A percentile compares a stretch with the other conserved stretches of the same genome.
These are phyloP conservation scores for Chaetomium sp. DNA, from an alignment of 2,329 filamentous ascomycete species.

Conservation along the genomic window DNA sequence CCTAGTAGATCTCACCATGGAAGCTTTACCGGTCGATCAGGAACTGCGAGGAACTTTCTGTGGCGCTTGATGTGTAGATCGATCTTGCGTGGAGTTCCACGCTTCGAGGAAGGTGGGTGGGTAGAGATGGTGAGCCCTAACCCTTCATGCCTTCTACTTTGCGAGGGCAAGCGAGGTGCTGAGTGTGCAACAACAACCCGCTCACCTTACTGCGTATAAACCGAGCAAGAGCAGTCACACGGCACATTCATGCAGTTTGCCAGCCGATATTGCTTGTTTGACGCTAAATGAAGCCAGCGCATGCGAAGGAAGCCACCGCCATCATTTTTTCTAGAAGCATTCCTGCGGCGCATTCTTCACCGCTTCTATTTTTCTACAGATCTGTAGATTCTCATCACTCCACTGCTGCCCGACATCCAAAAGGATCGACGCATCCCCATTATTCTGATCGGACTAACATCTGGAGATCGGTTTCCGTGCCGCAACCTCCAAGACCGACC, in stretches of 20 bases:
- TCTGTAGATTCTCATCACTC: neutral
- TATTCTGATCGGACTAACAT: neutral
- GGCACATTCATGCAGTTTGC: constrained; percentile 12
- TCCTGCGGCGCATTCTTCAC: constrained; percentile 19
- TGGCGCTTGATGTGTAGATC: neutral
- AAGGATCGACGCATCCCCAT: neutral
- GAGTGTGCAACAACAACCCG: too few species aligned
- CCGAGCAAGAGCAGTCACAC: constrained; percentile 8
- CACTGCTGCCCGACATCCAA: constrained; percentile 5
- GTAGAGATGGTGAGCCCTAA: constrained; percentile 4
- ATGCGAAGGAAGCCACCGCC: constrained; percentile 21
- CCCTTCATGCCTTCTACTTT: neutral
- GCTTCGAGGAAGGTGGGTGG: too few species aligned
- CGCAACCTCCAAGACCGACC: neutral
- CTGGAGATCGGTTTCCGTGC: neutral
- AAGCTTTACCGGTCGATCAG: constrained; percentile 7
- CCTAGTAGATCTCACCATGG: neutral
- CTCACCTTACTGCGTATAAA: neutral
- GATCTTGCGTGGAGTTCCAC: neutral
- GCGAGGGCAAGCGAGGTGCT: too few species aligned
- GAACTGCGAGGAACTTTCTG: neutral
- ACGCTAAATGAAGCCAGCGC: neutral
- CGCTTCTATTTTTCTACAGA: neutral
- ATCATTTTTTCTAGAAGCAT: neutral
- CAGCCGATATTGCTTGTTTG: neutral